Conservation (phyloP, 1,284 basidiomycete species). For the Phellopilus nigrolimitatus region DNA sequence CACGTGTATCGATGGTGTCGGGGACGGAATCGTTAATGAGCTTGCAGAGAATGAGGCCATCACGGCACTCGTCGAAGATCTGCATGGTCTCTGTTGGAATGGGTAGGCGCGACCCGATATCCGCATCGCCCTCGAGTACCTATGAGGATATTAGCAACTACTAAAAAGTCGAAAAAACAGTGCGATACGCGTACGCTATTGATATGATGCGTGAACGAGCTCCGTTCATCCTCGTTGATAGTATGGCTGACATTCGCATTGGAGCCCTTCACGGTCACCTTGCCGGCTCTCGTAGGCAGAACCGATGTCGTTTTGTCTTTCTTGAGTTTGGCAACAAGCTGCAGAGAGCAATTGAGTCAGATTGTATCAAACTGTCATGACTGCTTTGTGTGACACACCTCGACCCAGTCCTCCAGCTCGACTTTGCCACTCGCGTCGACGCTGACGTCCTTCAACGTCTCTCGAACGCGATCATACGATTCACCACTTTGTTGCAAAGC, state of each 20-base stretch:
- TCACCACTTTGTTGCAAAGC: slow-evolving; percentile 74
- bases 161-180: slow-evolving; percentile 2
- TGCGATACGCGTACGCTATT: slow-evolving; percentile 60
- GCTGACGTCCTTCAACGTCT: slow-evolving; percentile 92
- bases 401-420: slow-evolving; percentile 97
- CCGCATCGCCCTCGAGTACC: slow-evolving; percentile 88
- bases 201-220: slow-evolving; percentile 97
- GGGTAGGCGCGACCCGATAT: slow-evolving; percentile 80
- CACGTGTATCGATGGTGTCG: slow-evolving; percentile 98
- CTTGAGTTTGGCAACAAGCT: slow-evolving; percentile 82
- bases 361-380: slow-evolving; percentile 18
- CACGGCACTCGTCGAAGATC: slow-evolving; percentile 94
- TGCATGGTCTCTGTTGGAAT: slow-evolving; percentile 99
- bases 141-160: slow-evolving; percentile 33
- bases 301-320: slow-evolving; percentile 49
- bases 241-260: slow-evolving; percentile 97
- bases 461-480: slow-evolving; percentile 87
- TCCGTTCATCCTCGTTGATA: slow-evolving; percentile 95
- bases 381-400: slow-evolving; percentile 50
- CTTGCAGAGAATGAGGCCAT: slow-evolving; percentile 95
- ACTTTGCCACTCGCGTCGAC: slow-evolving; percentile 95
- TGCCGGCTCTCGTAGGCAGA: slow-evolving; percentile 76
- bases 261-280: slow-evolving; percentile 92
- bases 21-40: slow-evolving; percentile 99
- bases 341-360: slow-evolving; percentile 17